Evolutionary conservation across 1,139 yeast species (phyloP).

Genomic region (Magnusiomyces ingens): DNA sequence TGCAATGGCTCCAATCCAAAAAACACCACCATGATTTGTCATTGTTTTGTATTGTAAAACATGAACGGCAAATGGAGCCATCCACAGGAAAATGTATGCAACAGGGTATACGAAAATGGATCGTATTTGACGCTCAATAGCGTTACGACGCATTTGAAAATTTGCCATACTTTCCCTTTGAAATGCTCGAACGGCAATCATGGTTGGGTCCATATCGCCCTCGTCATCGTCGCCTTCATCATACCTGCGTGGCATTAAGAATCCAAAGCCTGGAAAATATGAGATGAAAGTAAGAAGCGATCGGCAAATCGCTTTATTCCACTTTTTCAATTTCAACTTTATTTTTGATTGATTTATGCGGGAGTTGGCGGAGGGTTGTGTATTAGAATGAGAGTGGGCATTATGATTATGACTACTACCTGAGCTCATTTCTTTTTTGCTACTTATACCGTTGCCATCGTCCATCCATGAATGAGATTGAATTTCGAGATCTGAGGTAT

Average conservation of each 20-base stretch:
- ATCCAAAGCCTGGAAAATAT: slow-evolving; percentile 28
- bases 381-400: too few species aligned
- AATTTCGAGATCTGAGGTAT: slow-evolving; percentile 4
- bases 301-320: background rate
- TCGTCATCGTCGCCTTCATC: background rate
- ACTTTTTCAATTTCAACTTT: slow-evolving; percentile 4
- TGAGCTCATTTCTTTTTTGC: background rate
- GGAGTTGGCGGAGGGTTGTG: background rate
- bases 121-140: slow-evolving; percentile 72
- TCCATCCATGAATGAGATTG: slow-evolving; percentile 1
- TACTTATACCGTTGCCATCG: slow-evolving; percentile 1
- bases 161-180: slow-evolving; percentile 55
- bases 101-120: slow-evolving; percentile 78
- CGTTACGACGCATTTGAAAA: slow-evolving; percentile 54
- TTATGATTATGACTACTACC: background rate
- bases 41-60: slow-evolving; percentile 44
- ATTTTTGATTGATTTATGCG: background rate
- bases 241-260: slow-evolving; percentile 17
- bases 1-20: slow-evolving; percentile 61
- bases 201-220: slow-evolving; percentile 9
- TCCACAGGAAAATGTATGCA: slow-evolving; percentile 75
- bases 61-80: slow-evolving; percentile 69
- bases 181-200: slow-evolving; percentile 27
- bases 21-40: slow-evolving; percentile 37
- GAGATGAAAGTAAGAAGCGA: slow-evolving; percentile 19